These are phyloP conservation scores for Yamadazyma endophytica DNA, from an alignment of 805 yeast genomes.

Conservation along the genomic window DNA sequence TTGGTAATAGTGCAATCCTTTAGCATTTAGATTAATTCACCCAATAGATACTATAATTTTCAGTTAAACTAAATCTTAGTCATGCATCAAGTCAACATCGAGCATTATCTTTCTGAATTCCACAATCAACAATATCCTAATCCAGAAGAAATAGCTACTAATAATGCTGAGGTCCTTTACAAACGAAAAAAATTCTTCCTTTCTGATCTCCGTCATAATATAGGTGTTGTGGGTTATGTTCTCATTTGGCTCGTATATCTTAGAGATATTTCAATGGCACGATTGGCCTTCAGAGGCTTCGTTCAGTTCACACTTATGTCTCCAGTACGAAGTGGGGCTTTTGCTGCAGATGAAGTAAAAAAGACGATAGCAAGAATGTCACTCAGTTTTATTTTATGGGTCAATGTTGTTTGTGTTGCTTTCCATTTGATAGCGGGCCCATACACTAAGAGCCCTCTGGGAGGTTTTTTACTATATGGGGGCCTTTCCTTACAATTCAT, in stretches of 20 bases:
- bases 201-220: constrained; percentile 26
- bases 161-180: constrained; percentile 38
- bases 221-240: constrained; percentile 33
- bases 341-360: constrained; percentile 21
- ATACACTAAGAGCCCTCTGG: constrained; percentile 11
- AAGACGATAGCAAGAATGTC: constrained; percentile 24
- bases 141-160: constrained; percentile 34
- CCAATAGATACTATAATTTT: too few relatives aligned
- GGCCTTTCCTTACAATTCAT: constrained; percentile 33
- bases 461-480: constrained; percentile 23
- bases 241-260: constrained; percentile 35
- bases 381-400: constrained; percentile 17
- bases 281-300: constrained; percentile 21
- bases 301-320: constrained; percentile 25
- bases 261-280: constrained; percentile 36
- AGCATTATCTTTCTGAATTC: constrained; percentile 22
- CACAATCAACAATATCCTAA: constrained; percentile 27
- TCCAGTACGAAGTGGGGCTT: constrained; percentile 19
- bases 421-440: constrained; percentile 27
- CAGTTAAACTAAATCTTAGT: background rate
- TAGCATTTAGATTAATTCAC: too few relatives aligned
- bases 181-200: constrained; percentile 40
- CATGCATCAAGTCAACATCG: constrained; percentile 6
- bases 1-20: too few relatives aligned
- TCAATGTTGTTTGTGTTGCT: constrained; percentile 19